phyloP scores from a whole-genome alignment of 2,329 filamentous ascomycete species.

The Colletotrichum sp. region DNA sequence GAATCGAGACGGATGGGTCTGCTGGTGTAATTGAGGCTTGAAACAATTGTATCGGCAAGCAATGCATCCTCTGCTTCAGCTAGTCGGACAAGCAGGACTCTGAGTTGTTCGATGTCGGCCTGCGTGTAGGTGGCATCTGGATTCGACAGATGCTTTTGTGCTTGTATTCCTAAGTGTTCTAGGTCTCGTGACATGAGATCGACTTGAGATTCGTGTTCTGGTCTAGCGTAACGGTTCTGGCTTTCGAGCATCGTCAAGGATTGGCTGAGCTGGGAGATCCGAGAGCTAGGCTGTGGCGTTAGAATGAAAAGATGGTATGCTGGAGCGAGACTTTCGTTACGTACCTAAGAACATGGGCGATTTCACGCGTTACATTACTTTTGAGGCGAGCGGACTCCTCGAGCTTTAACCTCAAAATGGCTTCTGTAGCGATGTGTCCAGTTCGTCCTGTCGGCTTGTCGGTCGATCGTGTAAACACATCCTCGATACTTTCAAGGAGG shows the following conservation, averaged over 20 bases:
- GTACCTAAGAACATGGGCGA: neutral
- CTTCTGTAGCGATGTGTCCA: neutral
- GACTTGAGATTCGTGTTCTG: neutral
- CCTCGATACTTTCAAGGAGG: neutral
- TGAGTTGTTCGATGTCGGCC: neutral
- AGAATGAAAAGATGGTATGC: neutral
- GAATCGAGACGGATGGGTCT: neutral
- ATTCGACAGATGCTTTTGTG: neutral
- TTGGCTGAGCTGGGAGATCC: neutral
- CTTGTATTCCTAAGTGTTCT: neutral
- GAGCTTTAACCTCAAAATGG: neutral
- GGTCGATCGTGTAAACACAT: neutral
- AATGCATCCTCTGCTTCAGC: neutral
- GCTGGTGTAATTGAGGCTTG: neutral
- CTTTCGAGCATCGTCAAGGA: neutral
- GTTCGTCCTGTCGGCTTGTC: neutral
- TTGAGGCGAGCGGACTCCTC: neutral
- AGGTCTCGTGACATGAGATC: neutral
- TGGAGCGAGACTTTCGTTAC: neutral
- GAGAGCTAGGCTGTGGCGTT: neutral
- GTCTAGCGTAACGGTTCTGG: neutral
- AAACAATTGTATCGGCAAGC: neutral
- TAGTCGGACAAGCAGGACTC: neutral
- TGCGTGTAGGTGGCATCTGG: neutral
- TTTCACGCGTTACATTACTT: neutral